phyloP scores from a whole-genome alignment of 2,329 filamentous ascomycete genomes.

The Aspergillus tanneri region DNA sequence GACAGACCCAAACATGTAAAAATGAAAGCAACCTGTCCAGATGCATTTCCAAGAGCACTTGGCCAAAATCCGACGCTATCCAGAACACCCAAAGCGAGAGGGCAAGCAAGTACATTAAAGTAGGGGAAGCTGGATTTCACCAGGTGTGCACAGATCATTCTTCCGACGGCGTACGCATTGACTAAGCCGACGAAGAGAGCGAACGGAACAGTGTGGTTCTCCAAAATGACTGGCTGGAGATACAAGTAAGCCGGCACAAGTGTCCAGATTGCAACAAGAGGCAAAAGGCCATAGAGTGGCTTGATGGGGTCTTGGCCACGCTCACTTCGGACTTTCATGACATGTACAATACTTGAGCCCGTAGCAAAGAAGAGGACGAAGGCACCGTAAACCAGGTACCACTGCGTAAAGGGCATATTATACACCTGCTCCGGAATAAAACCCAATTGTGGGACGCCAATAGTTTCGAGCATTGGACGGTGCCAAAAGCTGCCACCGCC shows the following conservation, averaged over 20 bases:
- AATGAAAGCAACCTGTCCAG: slow-evolving; percentile 89
- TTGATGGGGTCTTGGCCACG: slow-evolving; percentile 66
- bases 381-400: slow-evolving; percentile 85
- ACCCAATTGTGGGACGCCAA: slow-evolving; percentile 64
- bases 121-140: slow-evolving; percentile 87
- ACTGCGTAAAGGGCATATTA: slow-evolving; percentile 81
- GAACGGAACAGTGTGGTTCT: slow-evolving; percentile 84
- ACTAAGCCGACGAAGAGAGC: slow-evolving; percentile 82
- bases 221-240: slow-evolving; percentile 79
- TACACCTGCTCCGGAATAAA: slow-evolving; percentile 72
- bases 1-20: slow-evolving; percentile 83
- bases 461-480: slow-evolving; percentile 69
- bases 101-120: slow-evolving; percentile 78
- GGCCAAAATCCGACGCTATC: slow-evolving; percentile 81
- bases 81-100: slow-evolving; percentile 72
- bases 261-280: slow-evolving; percentile 75
- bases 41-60: slow-evolving; percentile 68
- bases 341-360: slow-evolving; percentile 69
- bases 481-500: slow-evolving; percentile 95
- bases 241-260: slow-evolving; percentile 76
- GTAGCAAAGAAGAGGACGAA: slow-evolving; percentile 84
- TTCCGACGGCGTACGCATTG: slow-evolving; percentile 92
- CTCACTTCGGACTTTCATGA: slow-evolving; percentile 74
- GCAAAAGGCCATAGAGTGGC: slow-evolving; percentile 75
- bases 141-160: slow-evolving; percentile 93